Evolutionary conservation across 2,329 filamentous ascomycete genomes (phyloP), one percentile per base, ranked within the genome.

Genomic region (Sarocladiaceae sp.): DNA sequence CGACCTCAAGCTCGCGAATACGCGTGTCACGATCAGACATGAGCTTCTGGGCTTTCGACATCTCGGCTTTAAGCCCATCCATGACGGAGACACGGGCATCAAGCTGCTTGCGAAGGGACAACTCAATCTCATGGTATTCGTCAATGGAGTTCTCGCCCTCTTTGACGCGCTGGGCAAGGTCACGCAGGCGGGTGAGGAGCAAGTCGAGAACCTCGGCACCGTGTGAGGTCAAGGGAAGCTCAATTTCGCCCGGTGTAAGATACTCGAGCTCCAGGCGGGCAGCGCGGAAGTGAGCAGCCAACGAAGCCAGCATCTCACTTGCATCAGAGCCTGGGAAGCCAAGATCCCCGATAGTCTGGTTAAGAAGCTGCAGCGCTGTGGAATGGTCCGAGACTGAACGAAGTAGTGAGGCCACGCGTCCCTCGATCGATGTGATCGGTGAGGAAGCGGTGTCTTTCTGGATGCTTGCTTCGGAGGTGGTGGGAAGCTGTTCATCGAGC

Each of bases 181-280:
- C 63, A 2, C 74, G 70, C 2, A 82, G 66, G 0, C 70, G 64
- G 0, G 55, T 55, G 0, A 82, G 66, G 4, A 82, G 56, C 11
- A 80, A 65, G 46, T 78, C 74, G 0, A 83, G 66, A 0, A 82
- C 67, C 43, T 75, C 68, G 1, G 72, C 72, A 2, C 77, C 77
- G 41, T 71, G 70, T 0, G 70, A 69, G 0, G 68, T 69, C 0
- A 79, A 61, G 0, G 76, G 74, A 1, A 79, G 65, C 0, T 67
- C 53, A n/a, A 73, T 62, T 55, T 82, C 78, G 5, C 78, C 78
- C 0, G 78, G 78, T 0, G 70, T 74, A 16, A 82, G 66, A 53
- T 81, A 81, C 56, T 82, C 79, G 2, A 82, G 69, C 51, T 82
- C 78, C 0, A 82, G 61, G 1, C 79, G 70, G 1, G 78, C 78